phyloP scores from a whole-genome alignment of 257 asterid genomes.

The Ajuga chamaepitys region DNA sequence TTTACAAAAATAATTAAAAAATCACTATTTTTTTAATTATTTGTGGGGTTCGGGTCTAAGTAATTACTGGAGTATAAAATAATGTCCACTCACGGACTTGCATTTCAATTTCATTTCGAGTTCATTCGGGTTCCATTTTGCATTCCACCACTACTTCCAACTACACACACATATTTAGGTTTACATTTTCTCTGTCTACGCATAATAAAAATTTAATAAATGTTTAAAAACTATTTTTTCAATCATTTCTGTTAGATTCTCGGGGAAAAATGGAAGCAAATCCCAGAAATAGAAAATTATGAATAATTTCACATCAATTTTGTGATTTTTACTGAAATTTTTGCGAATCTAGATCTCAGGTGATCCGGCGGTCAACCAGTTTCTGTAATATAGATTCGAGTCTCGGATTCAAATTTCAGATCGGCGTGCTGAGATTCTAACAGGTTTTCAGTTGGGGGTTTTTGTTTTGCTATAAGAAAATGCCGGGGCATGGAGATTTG shows the following conservation, averaged over 20 bases:
- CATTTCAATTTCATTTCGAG: constrained; percentile 21
- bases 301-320: constrained; percentile 9
- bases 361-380: constrained; percentile 21
- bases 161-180: constrained; percentile 7
- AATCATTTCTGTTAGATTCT: constrained; percentile 21
- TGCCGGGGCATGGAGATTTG: constrained; percentile 93
- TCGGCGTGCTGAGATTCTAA: constrained; percentile 26
- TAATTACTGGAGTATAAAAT: background rate
- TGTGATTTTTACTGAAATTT: background rate
- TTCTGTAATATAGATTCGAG: constrained; percentile 16
- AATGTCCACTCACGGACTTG: background rate
- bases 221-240: constrained; percentile 8
- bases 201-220: background rate
- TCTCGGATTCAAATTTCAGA: constrained; percentile 26
- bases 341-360: constrained; percentile 40
- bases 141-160: constrained; percentile 27
- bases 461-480: constrained; percentile 21
- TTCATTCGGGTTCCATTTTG: constrained; percentile 40
- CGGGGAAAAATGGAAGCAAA: constrained; percentile 21
- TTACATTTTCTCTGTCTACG: background rate
- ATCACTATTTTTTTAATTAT: background rate
- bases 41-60: background rate
- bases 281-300: constrained; percentile 25
- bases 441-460: constrained; percentile 11
- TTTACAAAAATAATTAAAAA: too few species aligned